Percentiles rank a stretch among this genome's conserved stretches.
phyloP scores from a whole-genome alignment of 2,329 filamentous ascomycete genomes.

The Allantophomopsis cytisporea region DNA sequence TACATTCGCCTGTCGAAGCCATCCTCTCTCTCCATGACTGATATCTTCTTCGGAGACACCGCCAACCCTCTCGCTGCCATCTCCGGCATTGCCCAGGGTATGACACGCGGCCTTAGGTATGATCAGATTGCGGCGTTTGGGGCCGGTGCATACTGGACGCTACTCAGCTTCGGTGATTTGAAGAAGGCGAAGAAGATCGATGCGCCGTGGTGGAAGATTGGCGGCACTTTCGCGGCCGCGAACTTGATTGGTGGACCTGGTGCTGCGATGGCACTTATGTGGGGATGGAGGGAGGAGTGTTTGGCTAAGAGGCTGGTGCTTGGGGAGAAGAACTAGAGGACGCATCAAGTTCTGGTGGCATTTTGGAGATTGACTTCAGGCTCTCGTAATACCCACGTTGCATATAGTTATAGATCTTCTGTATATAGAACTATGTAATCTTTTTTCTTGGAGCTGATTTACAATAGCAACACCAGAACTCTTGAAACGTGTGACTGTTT shows the following conservation, averaged over 20 bases:
- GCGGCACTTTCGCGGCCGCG: slow-evolving; percentile 6
- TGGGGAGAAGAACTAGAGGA: too few relatives aligned
- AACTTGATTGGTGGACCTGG: slow-evolving; percentile 16
- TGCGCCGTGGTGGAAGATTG: slow-evolving; percentile 11
- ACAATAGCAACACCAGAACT: too few relatives aligned
- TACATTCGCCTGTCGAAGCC: slow-evolving; percentile 6
- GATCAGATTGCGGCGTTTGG: slow-evolving; percentile 12
- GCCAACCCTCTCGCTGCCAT: slow-evolving; percentile 9
- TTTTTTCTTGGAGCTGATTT: too few relatives aligned
- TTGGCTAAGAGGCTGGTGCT: slow-evolving; percentile 8
- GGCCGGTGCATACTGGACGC: slow-evolving; percentile 15
- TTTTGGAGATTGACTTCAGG: too few relatives aligned
- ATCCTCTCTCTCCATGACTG: slow-evolving; percentile 6
- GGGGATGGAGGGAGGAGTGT: slow-evolving; percentile 21
- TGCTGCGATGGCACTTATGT: slow-evolving; percentile 15
- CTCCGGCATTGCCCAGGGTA: slow-evolving; percentile 1
- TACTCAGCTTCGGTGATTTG: slow-evolving; percentile 19
- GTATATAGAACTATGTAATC: too few relatives aligned
- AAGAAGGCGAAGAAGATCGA: slow-evolving; percentile 16
- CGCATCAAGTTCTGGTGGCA: too few relatives aligned
- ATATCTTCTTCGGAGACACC: slow-evolving; percentile 13
- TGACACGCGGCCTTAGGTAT: slow-evolving; percentile 7
- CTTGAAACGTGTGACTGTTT: too few relatives aligned
- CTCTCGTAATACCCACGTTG: too few relatives aligned
- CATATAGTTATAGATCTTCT: too few relatives aligned